Evolutionary conservation across 176 grass and related monocot species (phyloP).

Genomic region (Thalia dealbata): DNA sequence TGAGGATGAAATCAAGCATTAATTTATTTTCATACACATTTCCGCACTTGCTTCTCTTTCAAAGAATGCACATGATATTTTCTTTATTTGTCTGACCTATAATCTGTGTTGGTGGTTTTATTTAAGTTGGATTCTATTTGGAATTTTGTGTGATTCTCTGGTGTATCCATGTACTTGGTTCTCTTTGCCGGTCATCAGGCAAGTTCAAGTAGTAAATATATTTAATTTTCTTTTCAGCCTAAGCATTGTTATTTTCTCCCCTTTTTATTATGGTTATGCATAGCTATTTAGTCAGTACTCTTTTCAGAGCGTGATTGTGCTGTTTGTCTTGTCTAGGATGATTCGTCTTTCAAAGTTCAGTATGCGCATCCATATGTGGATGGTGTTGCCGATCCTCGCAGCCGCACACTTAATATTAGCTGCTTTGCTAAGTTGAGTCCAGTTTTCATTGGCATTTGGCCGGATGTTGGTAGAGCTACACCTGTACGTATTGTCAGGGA

Average conservation of each 20-base stretch:
- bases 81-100: no score
- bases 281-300: constrained; percentile 3
- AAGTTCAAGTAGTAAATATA: background rate
- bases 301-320: constrained; percentile 2
- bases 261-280: background rate
- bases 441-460: constrained; percentile 81
- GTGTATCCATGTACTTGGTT: background rate
- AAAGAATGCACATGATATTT: no score
- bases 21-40: no score
- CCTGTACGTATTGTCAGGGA: constrained; percentile 86
- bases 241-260: background rate
- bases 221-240: background rate
- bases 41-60: no score
- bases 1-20: no score
- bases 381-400: constrained; percentile 56
- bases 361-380: constrained; percentile 92
- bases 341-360: constrained; percentile 84
- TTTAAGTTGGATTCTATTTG: no score
- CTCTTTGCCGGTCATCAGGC: background rate
- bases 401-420: constrained; percentile 80
- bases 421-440: constrained; percentile 97
- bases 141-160: background rate
- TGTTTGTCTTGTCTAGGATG: constrained; percentile 42
- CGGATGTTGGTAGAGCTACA: constrained; percentile 70
- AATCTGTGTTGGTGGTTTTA: no score